Percentiles rank a stretch among this genome's conserved stretches.
phyloP scores from a whole-genome alignment of 2,329 filamentous ascomycete genomes.

The Fonsecaea pugnacius region DNA sequence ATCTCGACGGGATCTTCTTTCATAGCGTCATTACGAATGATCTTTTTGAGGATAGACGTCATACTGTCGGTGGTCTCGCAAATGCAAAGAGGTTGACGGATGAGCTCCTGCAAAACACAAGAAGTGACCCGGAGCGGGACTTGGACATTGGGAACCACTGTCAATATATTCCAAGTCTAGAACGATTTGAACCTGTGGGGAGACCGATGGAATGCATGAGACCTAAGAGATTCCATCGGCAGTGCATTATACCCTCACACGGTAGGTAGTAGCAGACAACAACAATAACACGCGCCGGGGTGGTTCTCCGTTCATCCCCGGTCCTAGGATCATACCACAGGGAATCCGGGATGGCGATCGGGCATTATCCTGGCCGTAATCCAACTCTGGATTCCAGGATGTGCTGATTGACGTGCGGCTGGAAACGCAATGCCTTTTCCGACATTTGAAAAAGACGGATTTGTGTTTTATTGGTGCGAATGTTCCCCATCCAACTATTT shows the following conservation, averaged over 20 bases:
- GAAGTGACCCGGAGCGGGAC: not conserved
- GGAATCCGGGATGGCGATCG: not conserved
- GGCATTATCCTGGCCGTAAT: not conserved
- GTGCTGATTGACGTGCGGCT: not conserved
- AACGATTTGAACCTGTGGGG: not conserved
- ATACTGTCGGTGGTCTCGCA: not conserved
- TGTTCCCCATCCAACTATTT: not conserved
- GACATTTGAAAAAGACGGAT: not conserved
- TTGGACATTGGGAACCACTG: not conserved
- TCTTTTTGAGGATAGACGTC: constrained; percentile 53
- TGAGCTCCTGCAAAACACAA: not conserved
- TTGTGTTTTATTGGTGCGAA: not conserved
- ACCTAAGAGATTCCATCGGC: not conserved
- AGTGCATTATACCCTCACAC: not conserved
- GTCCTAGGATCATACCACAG: not conserved
- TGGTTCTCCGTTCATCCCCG: not conserved
- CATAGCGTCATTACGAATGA: constrained; percentile 74
- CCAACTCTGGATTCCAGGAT: not conserved
- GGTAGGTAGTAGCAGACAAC: not conserved
- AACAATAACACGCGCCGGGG: not conserved
- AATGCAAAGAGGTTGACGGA: not conserved
- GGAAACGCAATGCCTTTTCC: not conserved
- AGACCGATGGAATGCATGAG: not conserved
- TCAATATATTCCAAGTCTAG: not conserved
- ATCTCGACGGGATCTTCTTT: constrained; percentile 68